Base-by-base conservation (phyloP, 2,329 filamentous ascomycete species). In the Dothiorella sarmentorum region DNA sequence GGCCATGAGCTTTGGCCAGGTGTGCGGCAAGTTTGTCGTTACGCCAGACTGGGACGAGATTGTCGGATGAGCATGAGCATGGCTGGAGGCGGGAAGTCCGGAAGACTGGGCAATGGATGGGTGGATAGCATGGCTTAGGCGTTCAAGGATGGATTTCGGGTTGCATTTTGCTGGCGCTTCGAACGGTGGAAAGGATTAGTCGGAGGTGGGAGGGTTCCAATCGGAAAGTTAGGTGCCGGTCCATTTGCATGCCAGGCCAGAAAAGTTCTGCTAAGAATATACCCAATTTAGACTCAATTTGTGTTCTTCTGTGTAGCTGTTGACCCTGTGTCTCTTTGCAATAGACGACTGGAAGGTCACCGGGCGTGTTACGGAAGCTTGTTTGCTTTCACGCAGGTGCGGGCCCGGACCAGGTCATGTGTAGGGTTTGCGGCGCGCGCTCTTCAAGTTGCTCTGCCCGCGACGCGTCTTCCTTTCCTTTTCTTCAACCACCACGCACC, bases 1-100 rank as follows among this genome's bases (percentile, higher is more conserved):
- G 58, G 77, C 80, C 35, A 80, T 79, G 70, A 79, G 79, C 2
- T 81, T 87, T 74, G 85, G 84, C 7, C 79, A 84, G 65, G 76
- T 87, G n/a, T 82, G 80, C 69, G 82, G 82, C 56, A 86, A 85
- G 70, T 85, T 86, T 66, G 82, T 86, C 2, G 80, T 86, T 31
- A 81, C 78, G 52, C 85, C 85, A 13, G 78, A 87, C 67, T 86
- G 83, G 81, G 75, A 76, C 45, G 75, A 79, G 64, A 78, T 85
- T 61, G 69, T 80, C 58, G 69, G 70, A 35, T 67, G 31, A 47
- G 24, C 3, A n/a, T 10, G 27, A 11, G n/a, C 11, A 3, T 9
- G 11, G 9, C n/a, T n/a, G 11, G 15, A 45, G 27, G n/a, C 13
- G 7, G 42, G n/a, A 27, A 37, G 13, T 37, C 6, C 22, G 10